A percentile compares a stretch with the other conserved stretches of the same genome.
Evolutionary conservation across 768 basidiomycete genomes (phyloP).

Genomic region (Psilocybe cyanescens): DNA sequence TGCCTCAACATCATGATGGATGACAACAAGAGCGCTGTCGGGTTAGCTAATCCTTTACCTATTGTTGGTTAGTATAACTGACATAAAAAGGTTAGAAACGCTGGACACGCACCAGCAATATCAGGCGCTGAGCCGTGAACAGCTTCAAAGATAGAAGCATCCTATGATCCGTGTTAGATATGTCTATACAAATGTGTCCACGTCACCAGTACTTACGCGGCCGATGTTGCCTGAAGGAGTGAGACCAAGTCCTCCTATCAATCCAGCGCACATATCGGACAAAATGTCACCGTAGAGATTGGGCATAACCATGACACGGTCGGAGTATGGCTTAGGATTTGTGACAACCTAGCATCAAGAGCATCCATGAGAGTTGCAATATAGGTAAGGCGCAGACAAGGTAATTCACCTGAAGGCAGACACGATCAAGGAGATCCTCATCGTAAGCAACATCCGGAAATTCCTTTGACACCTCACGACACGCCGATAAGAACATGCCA

Average conservation of each 20-base stretch:
- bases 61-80: slow-evolving; percentile 2
- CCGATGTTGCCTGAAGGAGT: slow-evolving; percentile 99
- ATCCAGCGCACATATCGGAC: slow-evolving; percentile 97
- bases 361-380: background rate
- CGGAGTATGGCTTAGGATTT: slow-evolving; percentile 91
- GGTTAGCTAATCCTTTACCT: slow-evolving; percentile 96
- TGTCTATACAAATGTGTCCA: slow-evolving; percentile 9
- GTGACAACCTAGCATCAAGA: slow-evolving; percentile 68
- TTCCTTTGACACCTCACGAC: slow-evolving; percentile 93
- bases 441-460: slow-evolving; percentile 94
- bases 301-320: slow-evolving; percentile 99
- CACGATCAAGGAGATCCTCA: slow-evolving; percentile 96
- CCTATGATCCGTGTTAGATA: slow-evolving; percentile 45
- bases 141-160: slow-evolving; percentile 99
- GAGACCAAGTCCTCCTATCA: slow-evolving; percentile 96
- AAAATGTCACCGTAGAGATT: slow-evolving; percentile 96
- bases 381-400: background rate
- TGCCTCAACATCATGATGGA: slow-evolving; percentile 98
- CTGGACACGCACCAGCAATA: slow-evolving; percentile 73
- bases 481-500: slow-evolving; percentile 98
- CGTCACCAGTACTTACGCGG: slow-evolving; percentile 54
- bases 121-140: slow-evolving; percentile 99
- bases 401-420: slow-evolving; percentile 79
- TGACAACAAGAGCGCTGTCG: slow-evolving; percentile 96
- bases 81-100: slow-evolving; percentile 9